Base-by-base conservation (phyloP, 2,329 filamentous ascomycete species). In the Colletotrichum shisoi region DNA sequence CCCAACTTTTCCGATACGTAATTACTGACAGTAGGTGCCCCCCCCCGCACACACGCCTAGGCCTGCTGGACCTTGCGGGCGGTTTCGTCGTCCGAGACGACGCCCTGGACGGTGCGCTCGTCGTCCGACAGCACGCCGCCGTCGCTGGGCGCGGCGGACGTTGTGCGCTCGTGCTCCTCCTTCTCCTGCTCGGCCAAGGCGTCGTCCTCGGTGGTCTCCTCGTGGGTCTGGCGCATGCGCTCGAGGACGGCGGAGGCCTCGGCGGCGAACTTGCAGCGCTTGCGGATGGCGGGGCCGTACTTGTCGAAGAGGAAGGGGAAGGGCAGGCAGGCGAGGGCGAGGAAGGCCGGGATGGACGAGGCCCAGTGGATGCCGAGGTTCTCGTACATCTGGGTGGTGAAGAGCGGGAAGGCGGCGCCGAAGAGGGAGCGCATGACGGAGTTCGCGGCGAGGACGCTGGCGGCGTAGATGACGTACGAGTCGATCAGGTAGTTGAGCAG, bases 231-330 rank as follows among this genome's bases (percentile, higher is more conserved):
- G 54, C 75, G 75, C 76, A 83, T 82, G 69, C 75, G 75, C 70
- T 78, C 76, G 77, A 90, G 81, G 67, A 90, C 85, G 12, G 81
- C 82, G 37, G 89, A 88, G 7, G 90, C 86, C 69, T 86, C 76
- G 1, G 82, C 81, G 13, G 85, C 83, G 72, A 80, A 88, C 73
- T 85, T 84, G 79, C 85, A 87, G 62, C 79, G 79, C 69, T 75
- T 74, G 34, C 86, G 80, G 69, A 88, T 85, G 2, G 69, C 49
- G 3, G 77, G 77, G 24, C 86, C 86, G 75, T 92, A 92, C 71
- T 85, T 88, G 79, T 91, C 91, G 77, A 94, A 92, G 17, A 94
- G 76, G 76, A 91, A 90, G 0, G 91, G 91, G 73, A 91, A 89
- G 0, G 91, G 90, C 19, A 92, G 80, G 76, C 91, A 93, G 12